phyloP scores from a whole-genome alignment of 2,329 filamentous ascomycete genomes.

The Calonectria crousiana region DNA sequence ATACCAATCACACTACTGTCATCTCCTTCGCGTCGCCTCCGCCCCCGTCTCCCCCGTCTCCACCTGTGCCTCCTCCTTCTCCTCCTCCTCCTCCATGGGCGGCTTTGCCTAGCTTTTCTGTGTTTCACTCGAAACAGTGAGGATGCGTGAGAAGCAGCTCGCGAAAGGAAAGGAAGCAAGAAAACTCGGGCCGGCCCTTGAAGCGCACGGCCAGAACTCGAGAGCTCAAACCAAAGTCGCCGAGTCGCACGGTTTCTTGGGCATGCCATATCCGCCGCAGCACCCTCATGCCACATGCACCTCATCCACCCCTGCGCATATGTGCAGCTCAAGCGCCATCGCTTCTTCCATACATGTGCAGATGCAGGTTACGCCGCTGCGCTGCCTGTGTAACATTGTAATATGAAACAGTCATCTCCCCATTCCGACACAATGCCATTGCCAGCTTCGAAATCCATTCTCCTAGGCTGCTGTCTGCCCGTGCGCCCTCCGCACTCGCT shows the following conservation, averaged over 20 bases:
- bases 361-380: slow-evolving; percentile 12
- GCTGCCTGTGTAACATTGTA: slow-evolving; percentile 16
- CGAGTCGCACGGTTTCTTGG: neutral
- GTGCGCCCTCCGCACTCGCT: neutral
- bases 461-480: neutral
- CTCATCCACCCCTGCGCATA: slow-evolving; percentile 5
- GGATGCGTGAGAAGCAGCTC: neutral
- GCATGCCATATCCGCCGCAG: neutral
- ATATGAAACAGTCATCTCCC: neutral
- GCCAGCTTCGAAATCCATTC: slow-evolving; percentile 9
- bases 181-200: neutral
- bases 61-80: slow-evolving; percentile 5
- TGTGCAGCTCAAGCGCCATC: slow-evolving; percentile 19
- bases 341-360: slow-evolving; percentile 5
- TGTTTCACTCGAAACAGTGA: neutral
- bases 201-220: neutral
- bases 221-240: neutral
- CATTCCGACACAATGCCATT: slow-evolving; percentile 18
- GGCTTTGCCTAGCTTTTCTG: neutral
- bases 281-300: slow-evolving; percentile 9
- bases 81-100: neutral
- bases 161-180: neutral
- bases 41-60: neutral
- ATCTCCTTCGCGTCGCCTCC: neutral
- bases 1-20: slow-evolving; percentile 34